phyloP scores from a whole-genome alignment of 2,329 filamentous ascomycete genomes.

The Fusarium verrucosum region DNA sequence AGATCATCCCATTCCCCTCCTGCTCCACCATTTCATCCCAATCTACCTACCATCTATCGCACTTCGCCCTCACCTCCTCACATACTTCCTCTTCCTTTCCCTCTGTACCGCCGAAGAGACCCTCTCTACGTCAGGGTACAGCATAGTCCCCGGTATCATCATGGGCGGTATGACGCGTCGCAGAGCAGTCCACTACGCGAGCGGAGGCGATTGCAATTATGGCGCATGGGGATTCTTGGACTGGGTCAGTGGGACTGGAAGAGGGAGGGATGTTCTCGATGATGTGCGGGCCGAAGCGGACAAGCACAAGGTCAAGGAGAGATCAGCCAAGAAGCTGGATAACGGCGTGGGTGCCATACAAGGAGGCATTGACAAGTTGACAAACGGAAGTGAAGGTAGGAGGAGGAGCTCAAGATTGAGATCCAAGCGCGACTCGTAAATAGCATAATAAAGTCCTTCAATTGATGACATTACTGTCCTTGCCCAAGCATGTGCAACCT shows the following conservation, averaged over 20 bases:
- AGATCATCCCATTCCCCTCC: slow-evolving; percentile 72
- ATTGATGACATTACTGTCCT: not conserved
- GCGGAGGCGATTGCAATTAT: slow-evolving; percentile 66
- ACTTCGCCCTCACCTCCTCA: slow-evolving; percentile 77
- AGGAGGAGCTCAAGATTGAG: slow-evolving; percentile 43
- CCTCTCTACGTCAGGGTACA: slow-evolving; percentile 74
- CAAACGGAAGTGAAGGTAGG: slow-evolving; percentile 39
- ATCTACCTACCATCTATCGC: slow-evolving; percentile 70
- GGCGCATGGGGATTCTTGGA: slow-evolving; percentile 70
- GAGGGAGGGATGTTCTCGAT: slow-evolving; percentile 62
- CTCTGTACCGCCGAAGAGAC: slow-evolving; percentile 73
- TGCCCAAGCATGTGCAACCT: not conserved
- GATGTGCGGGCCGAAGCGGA: slow-evolving; percentile 65
- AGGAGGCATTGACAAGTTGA: slow-evolving; percentile 47
- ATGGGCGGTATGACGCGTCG: slow-evolving; percentile 60
- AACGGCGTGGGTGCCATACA: slow-evolving; percentile 48
- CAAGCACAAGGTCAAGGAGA: slow-evolving; percentile 62
- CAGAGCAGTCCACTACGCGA: slow-evolving; percentile 63
- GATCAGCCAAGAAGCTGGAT: slow-evolving; percentile 48
- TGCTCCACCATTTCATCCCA: slow-evolving; percentile 71
- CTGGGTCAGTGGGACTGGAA: slow-evolving; percentile 66
- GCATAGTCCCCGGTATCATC: slow-evolving; percentile 62
- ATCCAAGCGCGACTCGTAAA: slow-evolving; percentile 30
- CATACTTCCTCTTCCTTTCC: slow-evolving; percentile 71
- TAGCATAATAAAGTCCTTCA: not conserved